phyloP scores from a whole-genome alignment of 73 alveolate species.

The Paramecium sonneborni region DNA sequence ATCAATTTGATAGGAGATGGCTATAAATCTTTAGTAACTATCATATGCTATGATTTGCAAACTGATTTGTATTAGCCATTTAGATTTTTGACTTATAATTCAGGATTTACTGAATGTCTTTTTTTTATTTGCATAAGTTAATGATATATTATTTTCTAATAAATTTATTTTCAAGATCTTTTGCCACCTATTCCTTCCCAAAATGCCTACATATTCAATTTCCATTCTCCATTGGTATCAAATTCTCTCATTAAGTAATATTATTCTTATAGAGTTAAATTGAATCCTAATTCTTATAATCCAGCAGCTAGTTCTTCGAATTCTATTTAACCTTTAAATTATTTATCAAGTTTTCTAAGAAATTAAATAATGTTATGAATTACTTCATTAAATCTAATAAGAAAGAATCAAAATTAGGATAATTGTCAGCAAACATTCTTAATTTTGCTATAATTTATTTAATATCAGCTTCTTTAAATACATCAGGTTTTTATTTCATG shows the following conservation, averaged over 20 bases:
- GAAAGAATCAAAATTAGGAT: neutral
- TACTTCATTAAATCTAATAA: neutral
- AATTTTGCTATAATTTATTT: neutral
- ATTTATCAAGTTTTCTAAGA: neutral
- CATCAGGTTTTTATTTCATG: constrained; percentile 30
- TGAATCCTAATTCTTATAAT: constrained; percentile 23
- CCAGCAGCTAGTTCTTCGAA: neutral
- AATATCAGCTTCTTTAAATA: constrained; percentile 35
- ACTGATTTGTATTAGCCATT: neutral
- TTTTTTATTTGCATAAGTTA: constrained; percentile 21
- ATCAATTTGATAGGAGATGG: neutral
- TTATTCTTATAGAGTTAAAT: constrained; percentile 23
- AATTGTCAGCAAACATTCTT: constrained; percentile 17
- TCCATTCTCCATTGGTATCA: constrained; percentile 15
- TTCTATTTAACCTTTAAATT: neutral
- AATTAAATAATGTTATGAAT: neutral
- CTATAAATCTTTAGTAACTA: neutral
- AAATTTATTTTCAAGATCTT: neutral
- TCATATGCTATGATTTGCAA: constrained; percentile 29
- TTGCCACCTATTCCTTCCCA: constrained; percentile 52
- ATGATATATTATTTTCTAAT: constrained; percentile 9
- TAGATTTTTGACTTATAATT: neutral
- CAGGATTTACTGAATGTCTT: neutral
- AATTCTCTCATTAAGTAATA: constrained; percentile 41
- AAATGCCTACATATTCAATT: neutral